Percentiles rank a stretch among this genome's conserved stretches.
Evolutionary conservation across 257 asterid genomes (phyloP).

Genomic region (Paulownia fortunei): DNA sequence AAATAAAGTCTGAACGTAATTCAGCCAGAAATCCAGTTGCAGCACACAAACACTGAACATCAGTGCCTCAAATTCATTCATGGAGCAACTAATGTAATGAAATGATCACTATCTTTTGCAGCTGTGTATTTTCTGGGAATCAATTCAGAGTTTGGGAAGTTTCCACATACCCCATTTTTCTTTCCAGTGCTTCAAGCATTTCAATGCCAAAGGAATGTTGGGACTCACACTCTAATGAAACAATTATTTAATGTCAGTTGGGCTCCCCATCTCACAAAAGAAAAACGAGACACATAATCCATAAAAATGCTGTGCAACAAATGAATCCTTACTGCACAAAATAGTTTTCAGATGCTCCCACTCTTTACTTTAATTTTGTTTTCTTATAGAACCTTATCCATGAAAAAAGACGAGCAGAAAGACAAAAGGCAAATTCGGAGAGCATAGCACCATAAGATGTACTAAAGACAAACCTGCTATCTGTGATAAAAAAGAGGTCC

Average conservation of each 20-base stretch:
- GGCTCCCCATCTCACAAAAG: neutral
- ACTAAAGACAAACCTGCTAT: slow-evolving; percentile 54
- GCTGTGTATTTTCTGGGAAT: neutral
- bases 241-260: neutral
- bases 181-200: neutral
- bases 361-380: neutral
- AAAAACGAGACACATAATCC: too few species aligned
- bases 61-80: too few species aligned
- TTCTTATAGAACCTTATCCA: neutral
- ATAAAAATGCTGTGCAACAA: neutral
- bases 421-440: neutral
- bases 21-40: too few species aligned
- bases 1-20: too few species aligned
- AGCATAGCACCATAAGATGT: slow-evolving; percentile 6
- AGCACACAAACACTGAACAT: too few species aligned
- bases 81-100: neutral
- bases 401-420: neutral
- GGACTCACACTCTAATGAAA: neutral
- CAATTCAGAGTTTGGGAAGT: slow-evolving; percentile 12
- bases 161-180: neutral
- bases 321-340: neutral
- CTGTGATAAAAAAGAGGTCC: slow-evolving; percentile 77
- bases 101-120: too few species aligned
- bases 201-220: neutral
- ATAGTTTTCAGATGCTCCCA: neutral